Percentiles rank a stretch among this genome's conserved stretches.
Evolutionary conservation across 2,329 filamentous ascomycete genomes (phyloP).

Genomic region (Trichoderma polysporum): DNA sequence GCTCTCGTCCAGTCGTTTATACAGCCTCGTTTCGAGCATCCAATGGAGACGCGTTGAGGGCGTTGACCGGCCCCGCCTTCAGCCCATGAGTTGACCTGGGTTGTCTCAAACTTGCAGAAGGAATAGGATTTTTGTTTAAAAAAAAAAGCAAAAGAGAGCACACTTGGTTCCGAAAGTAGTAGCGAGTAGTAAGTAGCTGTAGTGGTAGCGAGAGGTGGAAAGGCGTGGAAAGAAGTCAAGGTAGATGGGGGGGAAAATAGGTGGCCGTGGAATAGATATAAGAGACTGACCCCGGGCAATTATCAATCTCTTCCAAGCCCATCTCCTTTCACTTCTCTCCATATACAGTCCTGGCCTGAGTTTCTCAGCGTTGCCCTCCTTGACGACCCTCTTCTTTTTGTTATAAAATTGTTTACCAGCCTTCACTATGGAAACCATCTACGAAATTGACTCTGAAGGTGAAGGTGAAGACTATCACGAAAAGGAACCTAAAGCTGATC

Average conservation of each 20-base stretch:
- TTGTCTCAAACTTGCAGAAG: not conserved
- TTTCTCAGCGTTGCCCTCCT: not conserved
- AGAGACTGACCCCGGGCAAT: not conserved
- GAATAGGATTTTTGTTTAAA: too few species aligned
- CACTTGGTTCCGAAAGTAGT: not conserved
- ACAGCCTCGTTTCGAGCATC: not conserved
- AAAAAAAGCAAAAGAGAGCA: not conserved
- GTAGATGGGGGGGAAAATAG: too few species aligned
- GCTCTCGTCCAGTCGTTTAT: not conserved
- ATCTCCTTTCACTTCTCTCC: not conserved
- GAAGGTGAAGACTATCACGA: not conserved
- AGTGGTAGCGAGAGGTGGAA: not conserved
- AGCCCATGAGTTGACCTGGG: not conserved
- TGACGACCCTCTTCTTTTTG: not conserved
- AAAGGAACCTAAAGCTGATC: not conserved
- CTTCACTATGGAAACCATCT: not conserved
- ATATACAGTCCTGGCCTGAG: not conserved
- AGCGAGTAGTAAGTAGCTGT: not conserved
- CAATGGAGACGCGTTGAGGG: not conserved
- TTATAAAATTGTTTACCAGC: not conserved
- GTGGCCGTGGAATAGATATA: conserved; percentile 1
- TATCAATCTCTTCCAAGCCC: not conserved
- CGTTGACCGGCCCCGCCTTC: not conserved
- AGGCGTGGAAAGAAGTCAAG: too few species aligned
- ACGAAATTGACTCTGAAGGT: not conserved